A percentile compares a stretch with the other conserved stretches of the same genome.
Conservation (phyloP, 148 eudicot genomes). For the Polygonum maritimum region DNA sequence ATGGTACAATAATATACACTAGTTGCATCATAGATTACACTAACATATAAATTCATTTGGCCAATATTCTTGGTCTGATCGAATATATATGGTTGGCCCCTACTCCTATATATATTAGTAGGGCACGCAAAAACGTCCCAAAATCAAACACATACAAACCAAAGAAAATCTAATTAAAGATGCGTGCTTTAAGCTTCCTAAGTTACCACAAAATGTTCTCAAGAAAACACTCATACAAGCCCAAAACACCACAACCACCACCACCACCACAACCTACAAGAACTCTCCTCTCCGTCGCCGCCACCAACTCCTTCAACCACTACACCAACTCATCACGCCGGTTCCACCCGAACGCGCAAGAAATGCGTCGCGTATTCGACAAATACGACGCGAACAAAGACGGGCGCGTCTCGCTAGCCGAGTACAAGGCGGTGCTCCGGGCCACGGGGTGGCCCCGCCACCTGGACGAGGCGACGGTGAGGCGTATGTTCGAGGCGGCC, state of each 20-base stretch:
- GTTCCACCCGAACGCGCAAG: slow-evolving; percentile 30
- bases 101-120: neutral
- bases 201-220: neutral
- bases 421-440: slow-evolving; percentile 34
- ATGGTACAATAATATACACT: too few relatives aligned
- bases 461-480: slow-evolving; percentile 16
- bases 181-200: slow-evolving; percentile 4
- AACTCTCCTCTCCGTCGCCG: neutral
- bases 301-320: neutral
- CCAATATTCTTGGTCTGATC: too few relatives aligned
- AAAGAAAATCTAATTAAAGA: neutral
- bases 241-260: neutral
- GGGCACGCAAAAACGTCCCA: neutral
- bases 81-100: neutral
- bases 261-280: neutral
- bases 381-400: slow-evolving; percentile 52
- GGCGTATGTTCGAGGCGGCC: slow-evolving; percentile 30
- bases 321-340: neutral
- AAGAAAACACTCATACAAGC: slow-evolving; percentile 3
- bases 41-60: too few relatives aligned
- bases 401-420: slow-evolving; percentile 46
- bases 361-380: slow-evolving; percentile 46
- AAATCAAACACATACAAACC: neutral
- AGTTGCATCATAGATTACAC: too few relatives aligned
- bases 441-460: slow-evolving; percentile 15